Evolutionary conservation across 495 filamentous ascomycete genomes (phyloP).

Genomic region (Penicillium silybi): DNA sequence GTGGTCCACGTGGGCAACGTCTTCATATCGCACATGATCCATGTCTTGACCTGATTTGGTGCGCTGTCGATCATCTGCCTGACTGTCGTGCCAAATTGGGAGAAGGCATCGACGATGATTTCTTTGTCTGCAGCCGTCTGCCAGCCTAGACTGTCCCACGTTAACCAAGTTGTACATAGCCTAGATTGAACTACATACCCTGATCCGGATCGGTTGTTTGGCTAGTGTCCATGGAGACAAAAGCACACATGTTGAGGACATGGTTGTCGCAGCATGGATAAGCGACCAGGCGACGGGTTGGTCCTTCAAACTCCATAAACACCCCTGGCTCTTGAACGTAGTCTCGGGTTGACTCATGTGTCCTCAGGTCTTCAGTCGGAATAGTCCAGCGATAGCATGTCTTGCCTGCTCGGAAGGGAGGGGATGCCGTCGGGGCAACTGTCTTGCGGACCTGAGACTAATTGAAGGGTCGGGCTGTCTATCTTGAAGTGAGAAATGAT

Average conservation of each 20-base stretch:
- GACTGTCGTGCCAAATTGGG: conserved; percentile 41
- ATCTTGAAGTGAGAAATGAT: too few species aligned
- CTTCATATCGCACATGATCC: conserved; percentile 58
- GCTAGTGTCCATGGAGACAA: conserved; percentile 14
- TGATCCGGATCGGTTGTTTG: too few species aligned
- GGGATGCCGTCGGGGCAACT: conserved; percentile 16
- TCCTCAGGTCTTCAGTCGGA: conserved; percentile 12
- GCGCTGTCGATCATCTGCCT: conserved; percentile 38
- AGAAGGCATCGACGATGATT: conserved; percentile 41
- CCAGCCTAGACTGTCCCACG: conserved; percentile 30
- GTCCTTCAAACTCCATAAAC: conserved; percentile 28
- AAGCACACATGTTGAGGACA: conserved; percentile 24
- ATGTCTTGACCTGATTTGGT: conserved; percentile 47
- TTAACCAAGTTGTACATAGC: too few species aligned
- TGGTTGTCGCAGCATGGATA: conserved; percentile 29
- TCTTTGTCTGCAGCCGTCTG: conserved; percentile 38
- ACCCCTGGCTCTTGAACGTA: conserved; percentile 17
- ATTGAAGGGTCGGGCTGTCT: background rate
- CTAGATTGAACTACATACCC: too few species aligned
- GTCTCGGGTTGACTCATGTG: conserved; percentile 6
- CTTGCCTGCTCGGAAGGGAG: conserved; percentile 21
- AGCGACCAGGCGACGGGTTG: conserved; percentile 16
- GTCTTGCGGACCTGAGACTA: conserved; percentile 22
- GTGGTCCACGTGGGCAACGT: conserved; percentile 47
- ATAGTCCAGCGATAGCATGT: conserved; percentile 29